Evolutionary conservation across 768 basidiomycete genomes (phyloP), one percentile per base, ranked within the genome.

Genomic region (Clitopilus hobsonii): DNA sequence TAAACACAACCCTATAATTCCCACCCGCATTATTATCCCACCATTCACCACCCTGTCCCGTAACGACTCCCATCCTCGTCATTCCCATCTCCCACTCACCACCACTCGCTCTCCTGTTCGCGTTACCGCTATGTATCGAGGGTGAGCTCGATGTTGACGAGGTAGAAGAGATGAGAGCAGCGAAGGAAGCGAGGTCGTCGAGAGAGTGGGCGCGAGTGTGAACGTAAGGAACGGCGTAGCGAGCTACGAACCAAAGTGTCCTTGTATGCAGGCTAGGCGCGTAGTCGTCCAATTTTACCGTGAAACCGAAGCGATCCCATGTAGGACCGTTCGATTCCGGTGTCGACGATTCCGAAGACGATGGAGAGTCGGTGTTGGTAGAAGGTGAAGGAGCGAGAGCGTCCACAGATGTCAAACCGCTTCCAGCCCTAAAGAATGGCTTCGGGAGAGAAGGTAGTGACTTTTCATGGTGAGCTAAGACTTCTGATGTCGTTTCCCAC

Each of bases 401-500:
- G 26, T 28, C 18, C 27, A 28, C 27, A n/a, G 51, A 36, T 13
- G 29, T 30, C 25, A 56, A 38, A 8, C 63, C 63, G 0, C 58
- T 56, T 1, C 61, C 63, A 11, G 63, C 49, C 18, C 28, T 49
- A 20, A 52, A 61, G 0, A 64, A 14, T 0, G 30, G 28, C 1
- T 6, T 30, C 0, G 74, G 80, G 49, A 68, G 70, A 6, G 69
- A 45, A 3, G 73, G 58, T 24, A 85, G 63, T 16, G 76, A 77
- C n/a, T 68, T 68, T 30, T 71, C 62, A 57, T 85, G 70, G 47
- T 63, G 69, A n/a, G 78, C 86, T 38, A 69, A 57, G 27, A 97
- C 93, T 67, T 98, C 96, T 38, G 84, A 87, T 0, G 91, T 90
- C 2, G 95, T 98, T 58, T 88, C 84, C 96, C 96, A 98, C 49